Conservation (phyloP, 2,329 filamentous ascomycete species). For the Cercospora nicotianae region DNA sequence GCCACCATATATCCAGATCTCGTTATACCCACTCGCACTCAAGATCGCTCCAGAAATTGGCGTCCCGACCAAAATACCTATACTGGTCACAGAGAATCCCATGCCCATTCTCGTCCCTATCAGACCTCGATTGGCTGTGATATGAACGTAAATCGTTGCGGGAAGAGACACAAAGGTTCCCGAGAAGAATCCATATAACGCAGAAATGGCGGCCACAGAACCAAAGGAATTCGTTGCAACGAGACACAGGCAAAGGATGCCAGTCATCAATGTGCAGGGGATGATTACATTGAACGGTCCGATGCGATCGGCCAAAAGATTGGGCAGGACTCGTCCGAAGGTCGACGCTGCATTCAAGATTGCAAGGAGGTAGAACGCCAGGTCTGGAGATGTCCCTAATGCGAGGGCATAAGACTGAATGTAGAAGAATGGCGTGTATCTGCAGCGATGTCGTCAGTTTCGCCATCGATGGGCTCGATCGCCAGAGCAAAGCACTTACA, state of each 20-base stretch:
- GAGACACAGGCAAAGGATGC: conserved; percentile 45
- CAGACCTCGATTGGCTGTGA: conserved; percentile 45
- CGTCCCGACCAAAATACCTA: conserved; percentile 55
- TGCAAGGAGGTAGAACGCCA: conserved; percentile 67
- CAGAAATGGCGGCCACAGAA: conserved; percentile 44
- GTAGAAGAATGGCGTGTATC: conserved; percentile 53
- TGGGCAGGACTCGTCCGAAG: conserved; percentile 51
- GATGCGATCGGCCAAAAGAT: conserved; percentile 47
- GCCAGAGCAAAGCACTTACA: conserved; percentile 25
- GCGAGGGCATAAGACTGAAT: conserved; percentile 61
- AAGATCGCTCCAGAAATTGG: conserved; percentile 60
- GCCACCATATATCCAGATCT: conserved; percentile 49
- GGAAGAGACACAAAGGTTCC: conserved; percentile 50
- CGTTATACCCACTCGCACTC: conserved; percentile 44
- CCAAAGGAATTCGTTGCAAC: conserved; percentile 40
- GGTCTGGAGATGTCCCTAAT: conserved; percentile 53
- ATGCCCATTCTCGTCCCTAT: conserved; percentile 58
- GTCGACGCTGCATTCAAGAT: conserved; percentile 62
- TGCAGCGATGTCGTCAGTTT: background rate
- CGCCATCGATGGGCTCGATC: background rate
- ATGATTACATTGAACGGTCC: conserved; percentile 52
- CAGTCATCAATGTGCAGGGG: conserved; percentile 45
- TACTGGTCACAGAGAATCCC: conserved; percentile 52
- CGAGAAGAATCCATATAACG: conserved; percentile 52
- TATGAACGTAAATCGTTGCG: conserved; percentile 48